Evolutionary conservation across 192 early-diverging fungal genomes (phyloP), one percentile per base, ranked within the genome.

Genomic region (Lobosporangium transversale): DNA sequence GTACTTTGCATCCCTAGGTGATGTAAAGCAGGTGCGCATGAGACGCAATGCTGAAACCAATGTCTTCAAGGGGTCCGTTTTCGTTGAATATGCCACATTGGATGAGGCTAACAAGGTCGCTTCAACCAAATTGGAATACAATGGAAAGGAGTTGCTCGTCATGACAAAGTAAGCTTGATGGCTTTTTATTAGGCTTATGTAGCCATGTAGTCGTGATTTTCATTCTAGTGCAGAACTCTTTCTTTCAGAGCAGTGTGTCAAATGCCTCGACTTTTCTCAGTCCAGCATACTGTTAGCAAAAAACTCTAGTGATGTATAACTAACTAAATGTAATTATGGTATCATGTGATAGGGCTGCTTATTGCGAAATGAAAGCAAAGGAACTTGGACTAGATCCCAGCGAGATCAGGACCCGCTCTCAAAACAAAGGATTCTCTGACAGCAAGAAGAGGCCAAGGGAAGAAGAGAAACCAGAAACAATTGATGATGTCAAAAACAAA

Each of bases 101-200:
- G 83, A 86, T 31, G 83, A 83, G 42, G 79, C 85, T 44, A 81
- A 83, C 36, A 83, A 81, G 76, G 71, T 80, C 30, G 78, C 75
- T 24, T 68, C 75, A 21, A 79, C 62, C 64, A 68, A 80, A 15
- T 49, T 86, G 52, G 35, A 80, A 30, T 85, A 71, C 57, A 68
- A 84, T 1, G 83, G 70, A 31, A 50, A 64, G 48, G 75, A 82
- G 32, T 44, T 88, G 42, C 37, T 66, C 26, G 55, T 86, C 31
- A 83, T 81, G 80, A 66, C 80, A 23, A 84, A 81, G 85, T 82
- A 80, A 68, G 70, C n/a, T n/a, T n/a, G n/a, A n/a, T n/a, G n/a
- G n/a, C n/a, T n/a, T n/a, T n/a, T n/a, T n/a, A n/a, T n/a, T n/a
- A n/a, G n/a, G n/a, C n/a, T n/a, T n/a, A n/a, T n/a, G n/a, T n/a